Conservation (phyloP, 805 yeast species). For the Saccharomycopsis microspora region DNA sequence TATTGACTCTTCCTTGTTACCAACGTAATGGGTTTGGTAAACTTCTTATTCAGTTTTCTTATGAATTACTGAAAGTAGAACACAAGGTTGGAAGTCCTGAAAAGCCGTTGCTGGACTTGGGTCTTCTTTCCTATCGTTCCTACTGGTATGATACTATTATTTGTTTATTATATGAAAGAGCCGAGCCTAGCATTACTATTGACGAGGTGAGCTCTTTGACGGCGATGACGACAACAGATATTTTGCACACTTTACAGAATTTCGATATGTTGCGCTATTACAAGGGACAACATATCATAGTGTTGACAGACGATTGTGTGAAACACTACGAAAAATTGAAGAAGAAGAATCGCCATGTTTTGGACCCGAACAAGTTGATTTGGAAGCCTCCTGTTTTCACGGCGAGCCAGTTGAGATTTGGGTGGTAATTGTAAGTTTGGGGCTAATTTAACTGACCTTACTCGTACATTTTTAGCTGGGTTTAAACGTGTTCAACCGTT, state of each 20-base stretch:
- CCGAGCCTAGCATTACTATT: constrained; percentile 57
- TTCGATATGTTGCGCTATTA: constrained; percentile 82
- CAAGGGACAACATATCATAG: constrained; percentile 88
- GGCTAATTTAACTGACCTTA: background rate
- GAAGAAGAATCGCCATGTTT: constrained; percentile 61
- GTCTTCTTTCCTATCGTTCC: constrained; percentile 85
- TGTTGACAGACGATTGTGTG: constrained; percentile 74
- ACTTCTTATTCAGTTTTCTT: constrained; percentile 83
- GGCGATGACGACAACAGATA: constrained; percentile 94
- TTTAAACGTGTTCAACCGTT: too few relatives aligned
- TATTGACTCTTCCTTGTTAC: constrained; percentile 88
- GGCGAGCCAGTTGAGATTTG: constrained; percentile 90
- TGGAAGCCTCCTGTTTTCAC: constrained; percentile 97
- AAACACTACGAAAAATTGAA: constrained; percentile 58
- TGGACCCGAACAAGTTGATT: constrained; percentile 57
- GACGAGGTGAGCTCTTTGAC: constrained; percentile 83
- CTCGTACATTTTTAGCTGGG: too few relatives aligned
- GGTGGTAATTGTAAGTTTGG: constrained; percentile 48
- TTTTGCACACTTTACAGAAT: constrained; percentile 86
- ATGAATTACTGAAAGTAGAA: constrained; percentile 80
- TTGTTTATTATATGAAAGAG: constrained; percentile 54
- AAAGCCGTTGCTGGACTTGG: constrained; percentile 92
- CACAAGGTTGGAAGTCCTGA: constrained; percentile 94
- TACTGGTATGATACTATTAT: constrained; percentile 92
- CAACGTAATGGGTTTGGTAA: constrained; percentile 94